These are phyloP conservation scores for Acanthamoeba royreba DNA, from an alignment of 208 protist genomes.

Conservation along the genomic window DNA sequence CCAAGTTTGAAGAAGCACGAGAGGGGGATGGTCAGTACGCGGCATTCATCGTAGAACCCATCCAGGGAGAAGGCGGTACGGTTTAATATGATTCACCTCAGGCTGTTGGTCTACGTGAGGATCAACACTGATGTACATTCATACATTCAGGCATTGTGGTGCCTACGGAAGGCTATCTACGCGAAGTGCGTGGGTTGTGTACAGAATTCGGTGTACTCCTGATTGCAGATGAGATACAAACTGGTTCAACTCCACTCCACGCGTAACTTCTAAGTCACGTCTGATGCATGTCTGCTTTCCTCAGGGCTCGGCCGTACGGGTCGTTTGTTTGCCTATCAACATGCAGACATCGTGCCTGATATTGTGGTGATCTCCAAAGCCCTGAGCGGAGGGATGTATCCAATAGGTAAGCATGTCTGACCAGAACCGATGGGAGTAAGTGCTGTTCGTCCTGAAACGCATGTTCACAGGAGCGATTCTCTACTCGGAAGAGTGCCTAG, in stretches of 20 bases:
- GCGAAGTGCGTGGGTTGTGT: slow-evolving; percentile 69
- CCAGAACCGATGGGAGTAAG: not conserved
- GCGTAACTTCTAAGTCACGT: not conserved
- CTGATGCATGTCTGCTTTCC: not conserved
- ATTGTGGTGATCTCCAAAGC: slow-evolving; percentile 88
- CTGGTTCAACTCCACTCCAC: slow-evolving; percentile 3
- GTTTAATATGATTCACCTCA: not conserved
- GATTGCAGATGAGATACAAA: slow-evolving; percentile 83
- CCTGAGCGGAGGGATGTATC: slow-evolving; percentile 87
- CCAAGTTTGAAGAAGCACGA: not conserved
- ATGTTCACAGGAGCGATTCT: not conserved
- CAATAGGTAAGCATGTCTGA: slow-evolving; percentile 43
- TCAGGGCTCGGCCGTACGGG: slow-evolving; percentile 73
- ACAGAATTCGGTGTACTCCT: slow-evolving; percentile 84
- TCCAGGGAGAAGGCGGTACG: slow-evolving; percentile 91
- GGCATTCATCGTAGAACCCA: slow-evolving; percentile 90
- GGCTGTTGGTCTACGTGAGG: not conserved
- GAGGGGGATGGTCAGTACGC: not conserved
- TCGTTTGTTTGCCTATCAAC: slow-evolving; percentile 71
- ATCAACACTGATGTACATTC: not conserved
- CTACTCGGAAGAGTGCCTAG: not conserved
- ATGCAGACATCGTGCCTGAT: slow-evolving; percentile 78
- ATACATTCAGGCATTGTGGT: slow-evolving; percentile 73
- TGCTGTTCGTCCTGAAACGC: not conserved
- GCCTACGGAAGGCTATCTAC: slow-evolving; percentile 81